Evolutionary conservation across 202 grass and related monocot species (phyloP).

Genomic region (Bolboschoenoplectus hybrid): DNA sequence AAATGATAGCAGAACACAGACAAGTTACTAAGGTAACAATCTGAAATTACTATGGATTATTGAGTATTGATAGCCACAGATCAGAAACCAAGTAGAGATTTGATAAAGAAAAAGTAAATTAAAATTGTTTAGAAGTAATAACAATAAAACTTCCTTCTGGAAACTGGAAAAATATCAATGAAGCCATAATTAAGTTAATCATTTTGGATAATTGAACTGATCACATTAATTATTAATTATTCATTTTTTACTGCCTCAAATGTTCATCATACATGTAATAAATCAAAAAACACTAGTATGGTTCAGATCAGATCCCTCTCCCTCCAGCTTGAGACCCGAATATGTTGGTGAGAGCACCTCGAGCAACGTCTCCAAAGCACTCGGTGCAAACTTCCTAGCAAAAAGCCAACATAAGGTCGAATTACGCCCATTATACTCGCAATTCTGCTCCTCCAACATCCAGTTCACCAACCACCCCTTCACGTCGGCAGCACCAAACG

Average conservation of each 20-base stretch:
- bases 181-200: neutral
- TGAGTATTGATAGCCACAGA: neutral
- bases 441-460: conserved; percentile 51
- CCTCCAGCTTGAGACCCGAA: conserved; percentile 14
- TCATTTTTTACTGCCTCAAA: neutral
- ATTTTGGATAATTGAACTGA: conserved; percentile 13
- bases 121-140: neutral
- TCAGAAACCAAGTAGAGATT: neutral
- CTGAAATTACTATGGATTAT: conserved; percentile 6
- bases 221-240: conserved; percentile 11
- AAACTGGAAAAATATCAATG: neutral
- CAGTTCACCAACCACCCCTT: conserved; percentile 46
- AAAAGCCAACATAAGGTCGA: conserved; percentile 64
- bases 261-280: neutral
- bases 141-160: neutral
- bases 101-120: neutral
- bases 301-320: neutral
- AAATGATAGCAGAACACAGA: neutral
- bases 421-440: conserved; percentile 52
- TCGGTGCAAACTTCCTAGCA: conserved; percentile 80
- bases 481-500: conserved; percentile 43
- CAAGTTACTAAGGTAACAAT: neutral
- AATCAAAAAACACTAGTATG: conserved; percentile 3
- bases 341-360: conserved; percentile 53
- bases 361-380: conserved; percentile 59